Evolutionary conservation across 2,329 filamentous ascomycete species (phyloP).

Genomic region (Fusarium euwallaceae): DNA sequence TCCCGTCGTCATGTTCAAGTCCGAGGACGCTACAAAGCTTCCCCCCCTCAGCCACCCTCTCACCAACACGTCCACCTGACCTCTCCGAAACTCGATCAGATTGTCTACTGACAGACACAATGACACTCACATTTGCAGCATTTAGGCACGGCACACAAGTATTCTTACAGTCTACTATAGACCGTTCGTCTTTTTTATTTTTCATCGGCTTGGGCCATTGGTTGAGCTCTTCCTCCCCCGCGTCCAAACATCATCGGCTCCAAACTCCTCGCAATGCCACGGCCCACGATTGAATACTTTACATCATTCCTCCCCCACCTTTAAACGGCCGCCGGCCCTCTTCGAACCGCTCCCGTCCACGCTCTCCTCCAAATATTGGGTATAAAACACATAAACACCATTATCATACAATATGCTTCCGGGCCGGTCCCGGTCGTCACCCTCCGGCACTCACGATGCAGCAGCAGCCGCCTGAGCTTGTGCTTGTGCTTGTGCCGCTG

Average conservation of each 20-base stretch:
- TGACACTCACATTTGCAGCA: slow-evolving; percentile 4
- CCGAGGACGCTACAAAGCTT: slow-evolving; percentile 22
- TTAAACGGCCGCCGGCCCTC: slow-evolving; percentile 10
- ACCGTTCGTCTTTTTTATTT: slow-evolving; percentile 38
- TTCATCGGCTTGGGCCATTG: slow-evolving; percentile 43
- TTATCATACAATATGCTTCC: slow-evolving; percentile 44
- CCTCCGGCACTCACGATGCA: slow-evolving; percentile 8
- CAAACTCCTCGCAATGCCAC: slow-evolving; percentile 56
- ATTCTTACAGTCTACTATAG: slow-evolving; percentile 31
- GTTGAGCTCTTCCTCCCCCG: slow-evolving; percentile 44
- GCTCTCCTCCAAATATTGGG: slow-evolving; percentile 38
- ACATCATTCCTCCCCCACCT: slow-evolving; percentile 27
- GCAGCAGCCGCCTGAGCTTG: slow-evolving; percentile 31
- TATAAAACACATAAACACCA: slow-evolving; percentile 45
- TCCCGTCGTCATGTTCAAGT: slow-evolving; percentile 8
- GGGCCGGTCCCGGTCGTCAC: slow-evolving; percentile 1
- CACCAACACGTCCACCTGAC: slow-evolving; percentile 27
- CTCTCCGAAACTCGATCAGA: slow-evolving; percentile 1
- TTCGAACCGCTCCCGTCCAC: slow-evolving; percentile 26
- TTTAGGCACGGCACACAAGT: background rate
- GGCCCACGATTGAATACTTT: slow-evolving; percentile 46
- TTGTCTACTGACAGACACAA: background rate
- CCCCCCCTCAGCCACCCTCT: slow-evolving; percentile 34
- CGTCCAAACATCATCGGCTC: slow-evolving; percentile 47
- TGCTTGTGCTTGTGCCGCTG: slow-evolving; percentile 34